Evolutionary conservation across 2,329 filamentous ascomycete species (phyloP).

Genomic region (Fusarium devonianum): DNA sequence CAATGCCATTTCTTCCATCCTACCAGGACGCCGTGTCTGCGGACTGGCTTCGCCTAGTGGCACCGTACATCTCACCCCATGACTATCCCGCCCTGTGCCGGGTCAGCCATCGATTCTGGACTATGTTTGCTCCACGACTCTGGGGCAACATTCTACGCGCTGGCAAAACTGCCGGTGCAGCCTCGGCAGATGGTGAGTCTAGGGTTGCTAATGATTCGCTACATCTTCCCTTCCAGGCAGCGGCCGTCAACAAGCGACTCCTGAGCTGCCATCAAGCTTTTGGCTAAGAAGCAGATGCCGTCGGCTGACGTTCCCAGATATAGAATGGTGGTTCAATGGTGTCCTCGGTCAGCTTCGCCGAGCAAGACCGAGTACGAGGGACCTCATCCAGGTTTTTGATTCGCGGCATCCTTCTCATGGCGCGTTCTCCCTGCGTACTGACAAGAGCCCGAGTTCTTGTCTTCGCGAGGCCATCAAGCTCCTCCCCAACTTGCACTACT

Average conservation of each 20-base stretch:
- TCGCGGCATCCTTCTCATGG: conserved; percentile 53
- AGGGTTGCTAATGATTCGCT: not conserved
- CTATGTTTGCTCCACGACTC: conserved; percentile 58
- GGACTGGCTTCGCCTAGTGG: conserved; percentile 60
- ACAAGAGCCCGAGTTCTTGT: conserved; percentile 46
- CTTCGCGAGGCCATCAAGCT: conserved; percentile 49
- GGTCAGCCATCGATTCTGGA: conserved; percentile 57
- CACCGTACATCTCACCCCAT: conserved; percentile 51
- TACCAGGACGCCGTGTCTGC: conserved; percentile 58
- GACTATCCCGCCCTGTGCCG: conserved; percentile 57
- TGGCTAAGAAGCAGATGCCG: not conserved
- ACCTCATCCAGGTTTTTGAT: conserved; percentile 57
- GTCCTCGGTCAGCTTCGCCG: conserved; percentile 49
- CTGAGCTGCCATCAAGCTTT: no score
- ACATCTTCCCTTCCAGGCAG: not conserved
- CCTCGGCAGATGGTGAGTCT: conserved; percentile 55
- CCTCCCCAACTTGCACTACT: conserved; percentile 54
- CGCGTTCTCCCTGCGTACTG: conserved; percentile 51
- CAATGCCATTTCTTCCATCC: conserved; percentile 54
- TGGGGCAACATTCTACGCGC: conserved; percentile 59
- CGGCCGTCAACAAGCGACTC: no score
- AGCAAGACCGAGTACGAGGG: conserved; percentile 50
- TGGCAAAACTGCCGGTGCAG: conserved; percentile 50
- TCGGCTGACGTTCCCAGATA: conserved; percentile 47
- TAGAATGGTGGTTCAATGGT: conserved; percentile 58